Evolutionary conservation across 345 rosid genomes (phyloP), one percentile per base, ranked within the genome.

Genomic region (Gossypium sturtianum): DNA sequence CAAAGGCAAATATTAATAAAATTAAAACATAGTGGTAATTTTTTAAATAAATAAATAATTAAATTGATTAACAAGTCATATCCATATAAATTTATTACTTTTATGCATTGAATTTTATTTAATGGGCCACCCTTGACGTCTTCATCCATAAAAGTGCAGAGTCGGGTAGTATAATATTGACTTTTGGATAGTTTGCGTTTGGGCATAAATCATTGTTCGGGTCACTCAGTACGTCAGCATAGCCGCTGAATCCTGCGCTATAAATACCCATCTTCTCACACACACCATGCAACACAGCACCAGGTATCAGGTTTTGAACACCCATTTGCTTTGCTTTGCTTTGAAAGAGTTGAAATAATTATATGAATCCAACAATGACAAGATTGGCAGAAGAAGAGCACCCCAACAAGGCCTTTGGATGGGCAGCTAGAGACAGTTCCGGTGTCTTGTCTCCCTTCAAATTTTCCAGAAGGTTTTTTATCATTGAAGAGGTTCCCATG

Each of bases 401-500:
- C 17, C 80, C 80, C 2, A 59, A 65, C 1, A 45, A 82, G 67
- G 82, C 87, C 65, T 82, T 80, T 22, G 89, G 89, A 4, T 84
- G 88, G 83, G 91, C 89, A 4, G 89, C 88, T 2, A 59, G 77
- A 41, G 88, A 86, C 78, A 20, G 34, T 9, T 82, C 87, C 0
- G 89, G 89, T 57, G 77, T 70, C 74, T 81, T 86, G 43, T 80
- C 88, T 27, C 87, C 89, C 41, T 84, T 88, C 63, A 58, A 73
- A 13, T 86, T 88, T 67, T 79, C 87, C 52, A 82, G 88, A 82
- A 86, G 89, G 60, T 56, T 5, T 51, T 51, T 51, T 15, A 51
- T 16, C 54, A 51, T 5, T 51, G 54, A 51, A 29, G 4, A 9
- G 2, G 2, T 53, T n/a, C 58, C 58, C 23, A 53, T n/a, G 58